Conservation (phyloP, 2,329 filamentous ascomycete genomes). For the Neopestalotiopsis rosae region DNA sequence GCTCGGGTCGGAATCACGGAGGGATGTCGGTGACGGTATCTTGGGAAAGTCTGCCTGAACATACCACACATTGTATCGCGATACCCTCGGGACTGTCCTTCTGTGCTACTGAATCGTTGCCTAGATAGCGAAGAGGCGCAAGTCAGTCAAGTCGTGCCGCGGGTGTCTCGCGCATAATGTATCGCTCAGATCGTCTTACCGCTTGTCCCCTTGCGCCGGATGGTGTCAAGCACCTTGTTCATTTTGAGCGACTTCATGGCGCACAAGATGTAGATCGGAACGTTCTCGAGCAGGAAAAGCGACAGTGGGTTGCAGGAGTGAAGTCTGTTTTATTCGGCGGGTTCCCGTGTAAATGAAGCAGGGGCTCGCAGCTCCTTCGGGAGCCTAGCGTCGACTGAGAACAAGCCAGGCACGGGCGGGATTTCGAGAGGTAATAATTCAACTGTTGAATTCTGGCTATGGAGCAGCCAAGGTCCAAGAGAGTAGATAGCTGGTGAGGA, state of each 20-base stretch:
- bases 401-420: neutral
- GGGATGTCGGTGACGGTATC: constrained; percentile 24
- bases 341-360: constrained; percentile 3
- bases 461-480: neutral
- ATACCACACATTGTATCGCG: constrained; percentile 70
- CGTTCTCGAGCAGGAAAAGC: neutral
- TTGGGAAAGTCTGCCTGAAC: constrained; percentile 30
- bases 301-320: neutral
- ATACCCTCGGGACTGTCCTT: constrained; percentile 70
- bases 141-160: neutral
- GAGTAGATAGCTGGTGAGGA: neutral
- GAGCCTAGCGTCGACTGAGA: neutral
- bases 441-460: neutral
- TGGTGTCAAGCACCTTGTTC: constrained; percentile 61
- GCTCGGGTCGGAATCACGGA: neutral
- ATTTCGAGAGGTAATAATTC: neutral
- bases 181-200: constrained; percentile 22
- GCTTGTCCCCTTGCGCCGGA: constrained; percentile 53
- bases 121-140: constrained; percentile 17
- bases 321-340: neutral
- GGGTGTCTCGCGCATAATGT: too few relatives aligned
- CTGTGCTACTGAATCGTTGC: constrained; percentile 19
- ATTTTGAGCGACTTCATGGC: constrained; percentile 57
- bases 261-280: neutral
- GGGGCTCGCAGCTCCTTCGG: constrained; percentile 3